Conservation (phyloP, 306 rosid genomes). For the Betula pendula region DNA sequence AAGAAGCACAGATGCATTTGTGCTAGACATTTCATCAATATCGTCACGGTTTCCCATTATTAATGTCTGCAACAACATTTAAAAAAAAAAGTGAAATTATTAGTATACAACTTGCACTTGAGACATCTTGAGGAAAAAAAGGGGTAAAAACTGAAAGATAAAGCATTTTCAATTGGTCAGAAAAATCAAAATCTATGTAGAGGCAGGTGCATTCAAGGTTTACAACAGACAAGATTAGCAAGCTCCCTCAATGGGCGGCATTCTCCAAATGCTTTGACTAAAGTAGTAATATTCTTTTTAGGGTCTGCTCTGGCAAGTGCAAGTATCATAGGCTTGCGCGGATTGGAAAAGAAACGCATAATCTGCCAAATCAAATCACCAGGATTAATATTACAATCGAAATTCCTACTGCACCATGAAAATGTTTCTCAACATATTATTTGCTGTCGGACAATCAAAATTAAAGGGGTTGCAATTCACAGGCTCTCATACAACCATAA, state of each 20-base stretch:
- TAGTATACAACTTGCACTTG: neutral
- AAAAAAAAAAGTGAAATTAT: conserved; percentile 3
- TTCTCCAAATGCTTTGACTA: conserved; percentile 74
- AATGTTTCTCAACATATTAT: neutral
- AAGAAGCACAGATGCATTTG: conserved; percentile 59
- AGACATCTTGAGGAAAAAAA: neutral
- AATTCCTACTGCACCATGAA: neutral
- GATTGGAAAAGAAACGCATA: conserved; percentile 67
- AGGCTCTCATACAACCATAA: neutral
- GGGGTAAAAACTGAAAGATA: neutral
- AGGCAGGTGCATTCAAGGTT: conserved; percentile 7
- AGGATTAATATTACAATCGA: conserved; percentile 4
- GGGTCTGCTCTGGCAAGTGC: conserved; percentile 78
- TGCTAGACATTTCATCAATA: conserved; percentile 57
- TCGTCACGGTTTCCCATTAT: conserved; percentile 66
- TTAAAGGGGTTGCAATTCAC: neutral
- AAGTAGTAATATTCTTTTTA: conserved; percentile 55
- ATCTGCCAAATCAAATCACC: conserved; percentile 37
- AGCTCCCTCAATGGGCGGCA: conserved; percentile 62
- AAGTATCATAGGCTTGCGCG: conserved; percentile 72
- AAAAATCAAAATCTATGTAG: neutral
- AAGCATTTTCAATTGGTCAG: neutral
- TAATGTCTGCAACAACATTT: conserved; percentile 41
- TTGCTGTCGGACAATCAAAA: neutral
- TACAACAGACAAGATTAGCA: conserved; percentile 53